Evolutionary conservation across 2,329 filamentous ascomycete genomes (phyloP).

Genomic region (Colletotrichum gloeosporioides): DNA sequence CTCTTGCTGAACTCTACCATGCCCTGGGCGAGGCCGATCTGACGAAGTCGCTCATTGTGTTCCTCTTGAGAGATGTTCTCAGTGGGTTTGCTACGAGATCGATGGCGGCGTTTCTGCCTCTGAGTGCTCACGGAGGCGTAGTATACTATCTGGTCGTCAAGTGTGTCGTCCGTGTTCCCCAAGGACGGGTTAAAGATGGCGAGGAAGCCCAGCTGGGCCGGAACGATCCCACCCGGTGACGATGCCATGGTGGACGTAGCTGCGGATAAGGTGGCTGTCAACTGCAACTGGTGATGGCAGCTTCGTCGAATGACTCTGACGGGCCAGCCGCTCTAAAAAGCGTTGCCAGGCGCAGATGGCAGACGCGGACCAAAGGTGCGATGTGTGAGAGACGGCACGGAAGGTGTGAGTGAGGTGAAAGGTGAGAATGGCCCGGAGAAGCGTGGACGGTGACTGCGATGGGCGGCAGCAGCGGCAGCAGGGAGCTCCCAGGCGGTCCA

Average conservation of each 20-base stretch:
- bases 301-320: neutral
- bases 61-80: slow-evolving; percentile 63
- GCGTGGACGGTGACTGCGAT: neutral
- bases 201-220: slow-evolving; percentile 88
- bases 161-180: slow-evolving; percentile 60
- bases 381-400: neutral
- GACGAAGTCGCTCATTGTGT: slow-evolving; percentile 84
- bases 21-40: slow-evolving; percentile 95
- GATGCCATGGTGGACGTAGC: slow-evolving; percentile 14
- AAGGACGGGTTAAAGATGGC: slow-evolving; percentile 94
- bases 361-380: neutral
- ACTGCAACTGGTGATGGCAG: neutral
- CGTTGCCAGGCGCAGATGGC: neutral
- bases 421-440: neutral
- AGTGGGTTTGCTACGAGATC: slow-evolving; percentile 46
- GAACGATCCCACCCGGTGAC: slow-evolving; percentile 51
- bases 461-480: neutral
- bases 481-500: neutral
- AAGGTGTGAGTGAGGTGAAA: neutral
- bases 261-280: neutral
- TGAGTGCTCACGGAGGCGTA: slow-evolving; percentile 72
- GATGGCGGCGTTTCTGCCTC: slow-evolving; percentile 42
- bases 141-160: slow-evolving; percentile 89
- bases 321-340: neutral
- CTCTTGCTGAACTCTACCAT: slow-evolving; percentile 93